Percentiles rank a stretch among this genome's conserved stretches.
phyloP scores from a whole-genome alignment of 441 rosid genomes.

The Manihot esculenta region DNA sequence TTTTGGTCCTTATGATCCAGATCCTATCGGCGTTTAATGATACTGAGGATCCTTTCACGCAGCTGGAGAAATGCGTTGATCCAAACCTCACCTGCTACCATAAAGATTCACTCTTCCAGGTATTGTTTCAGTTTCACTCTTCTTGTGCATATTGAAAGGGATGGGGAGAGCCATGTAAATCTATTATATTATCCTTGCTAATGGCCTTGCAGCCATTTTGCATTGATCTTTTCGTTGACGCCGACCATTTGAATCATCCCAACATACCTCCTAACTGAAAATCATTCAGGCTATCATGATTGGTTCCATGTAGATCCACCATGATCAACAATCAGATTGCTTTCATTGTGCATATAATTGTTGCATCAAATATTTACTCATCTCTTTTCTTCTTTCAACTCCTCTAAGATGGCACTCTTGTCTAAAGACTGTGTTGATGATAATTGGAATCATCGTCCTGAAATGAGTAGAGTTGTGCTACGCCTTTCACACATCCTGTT shows the following conservation, averaged over 20 bases:
- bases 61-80: slow-evolving; percentile 25
- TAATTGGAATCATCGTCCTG: slow-evolving; percentile 28
- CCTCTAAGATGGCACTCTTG: slow-evolving; percentile 33
- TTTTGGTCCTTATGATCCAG: slow-evolving; percentile 7
- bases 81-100: slow-evolving; percentile 25
- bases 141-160: not conserved
- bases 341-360: too few relatives aligned
- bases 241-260: not conserved
- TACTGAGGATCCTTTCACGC: slow-evolving; percentile 8
- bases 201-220: not conserved
- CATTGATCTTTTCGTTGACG: not conserved
- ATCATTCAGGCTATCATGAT: too few relatives aligned
- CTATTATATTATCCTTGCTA: not conserved
- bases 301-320: too few relatives aligned
- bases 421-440: slow-evolving; percentile 35
- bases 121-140: not conserved
- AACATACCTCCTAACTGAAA: not conserved
- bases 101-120: slow-evolving; percentile 27
- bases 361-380: too few relatives aligned
- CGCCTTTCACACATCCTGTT: slow-evolving; percentile 29
- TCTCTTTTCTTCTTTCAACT: too few relatives aligned
- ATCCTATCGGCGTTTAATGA: slow-evolving; percentile 26
- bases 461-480: slow-evolving; percentile 32
- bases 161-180: not conserved
- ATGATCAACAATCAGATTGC: too few relatives aligned